Evolutionary conservation across 495 filamentous ascomycete species (phyloP).

Genomic region (Aspergillus ostianus): DNA sequence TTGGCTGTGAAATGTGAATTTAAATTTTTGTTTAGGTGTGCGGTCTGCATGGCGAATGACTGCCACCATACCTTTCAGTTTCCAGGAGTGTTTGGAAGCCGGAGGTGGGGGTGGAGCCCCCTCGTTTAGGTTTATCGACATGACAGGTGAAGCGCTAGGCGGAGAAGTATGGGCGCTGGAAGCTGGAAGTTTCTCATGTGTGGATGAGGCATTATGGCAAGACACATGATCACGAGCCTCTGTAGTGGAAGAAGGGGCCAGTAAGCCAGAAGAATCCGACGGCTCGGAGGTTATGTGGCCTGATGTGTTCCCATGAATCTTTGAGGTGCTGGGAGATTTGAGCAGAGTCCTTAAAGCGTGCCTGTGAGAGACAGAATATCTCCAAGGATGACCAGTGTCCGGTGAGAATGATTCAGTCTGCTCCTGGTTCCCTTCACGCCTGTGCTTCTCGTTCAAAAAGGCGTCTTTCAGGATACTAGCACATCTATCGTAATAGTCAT

Average conservation of each 20-base stretch:
- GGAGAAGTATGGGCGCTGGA: slow-evolving; percentile 27
- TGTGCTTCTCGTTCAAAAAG: slow-evolving; percentile 74
- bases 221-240: slow-evolving; percentile 33
- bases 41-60: slow-evolving; percentile 95
- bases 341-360: slow-evolving; percentile 55
- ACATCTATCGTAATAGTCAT: slow-evolving; percentile 94
- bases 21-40: slow-evolving; percentile 98
- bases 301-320: slow-evolving; percentile 51
- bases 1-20: slow-evolving; percentile 96
- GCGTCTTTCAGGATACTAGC: slow-evolving; percentile 80
- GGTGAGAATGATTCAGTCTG: slow-evolving; percentile 31
- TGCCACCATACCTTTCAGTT: slow-evolving; percentile 96
- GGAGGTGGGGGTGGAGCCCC: slow-evolving; percentile 60
- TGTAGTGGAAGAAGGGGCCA: slow-evolving; percentile 51
- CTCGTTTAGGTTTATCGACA: slow-evolving; percentile 32
- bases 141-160: slow-evolving; percentile 31
- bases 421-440: slow-evolving; percentile 43
- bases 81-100: slow-evolving; percentile 94
- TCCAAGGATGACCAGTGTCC: slow-evolving; percentile 33
- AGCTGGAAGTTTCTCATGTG: slow-evolving; percentile 27
- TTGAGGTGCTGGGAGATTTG: slow-evolving; percentile 64
- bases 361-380: slow-evolving; percentile 40
- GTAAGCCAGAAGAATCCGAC: slow-evolving; percentile 46
- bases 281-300: slow-evolving; percentile 37
- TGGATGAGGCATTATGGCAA: slow-evolving; percentile 18